Evolutionary conservation across 768 basidiomycete genomes (phyloP).

Genomic region (Coprinopsis marcescibilis): DNA sequence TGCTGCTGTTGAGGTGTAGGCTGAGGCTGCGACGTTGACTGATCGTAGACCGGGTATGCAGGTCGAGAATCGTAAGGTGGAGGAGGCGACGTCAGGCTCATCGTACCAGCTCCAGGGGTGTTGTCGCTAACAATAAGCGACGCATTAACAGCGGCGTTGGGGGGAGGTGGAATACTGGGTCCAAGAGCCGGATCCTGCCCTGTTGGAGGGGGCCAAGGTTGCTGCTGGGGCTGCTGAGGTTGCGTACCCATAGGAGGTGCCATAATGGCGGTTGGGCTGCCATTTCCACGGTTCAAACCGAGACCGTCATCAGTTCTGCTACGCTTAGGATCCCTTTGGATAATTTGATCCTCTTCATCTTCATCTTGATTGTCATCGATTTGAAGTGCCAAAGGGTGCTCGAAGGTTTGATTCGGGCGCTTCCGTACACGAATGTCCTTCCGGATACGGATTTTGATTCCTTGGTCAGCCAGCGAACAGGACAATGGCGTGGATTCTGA

Average conservation of each 20-base stretch:
- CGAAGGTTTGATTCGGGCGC: slow-evolving; percentile 42
- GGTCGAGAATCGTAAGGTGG: slow-evolving; percentile 21
- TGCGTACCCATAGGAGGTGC: slow-evolving; percentile 19
- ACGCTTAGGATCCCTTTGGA: slow-evolving; percentile 30
- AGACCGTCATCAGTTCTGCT: slow-evolving; percentile 29
- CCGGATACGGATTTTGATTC: slow-evolving; percentile 90
- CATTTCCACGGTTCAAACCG: slow-evolving; percentile 14
- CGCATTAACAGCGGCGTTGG: slow-evolving; percentile 17
- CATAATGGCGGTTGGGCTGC: slow-evolving; percentile 14
- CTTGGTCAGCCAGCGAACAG: slow-evolving; percentile 89
- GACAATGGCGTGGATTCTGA: slow-evolving; percentile 86
- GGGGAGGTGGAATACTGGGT: slow-evolving; percentile 30
- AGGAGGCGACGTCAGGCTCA: slow-evolving; percentile 13
- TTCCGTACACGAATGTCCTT: slow-evolving; percentile 87
- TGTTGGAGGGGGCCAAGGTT: slow-evolving; percentile 14
- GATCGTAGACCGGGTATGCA: slow-evolving; percentile 26
- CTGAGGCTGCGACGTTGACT: slow-evolving; percentile 24
- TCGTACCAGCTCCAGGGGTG: slow-evolving; percentile 11
- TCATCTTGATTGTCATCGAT: slow-evolving; percentile 21
- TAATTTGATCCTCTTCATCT: slow-evolving; percentile 17
- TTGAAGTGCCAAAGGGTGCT: slow-evolving; percentile 25
- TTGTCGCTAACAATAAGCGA: slow-evolving; percentile 11
- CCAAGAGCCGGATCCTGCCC: slow-evolving; percentile 28
- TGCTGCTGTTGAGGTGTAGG: slow-evolving; percentile 20
- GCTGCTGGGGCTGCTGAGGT: slow-evolving; percentile 10